A percentile compares a stretch with the other conserved stretches of the same genome.
phyloP scores from a whole-genome alignment of 2,329 filamentous ascomycete species.

The Colletotrichum somersetense region DNA sequence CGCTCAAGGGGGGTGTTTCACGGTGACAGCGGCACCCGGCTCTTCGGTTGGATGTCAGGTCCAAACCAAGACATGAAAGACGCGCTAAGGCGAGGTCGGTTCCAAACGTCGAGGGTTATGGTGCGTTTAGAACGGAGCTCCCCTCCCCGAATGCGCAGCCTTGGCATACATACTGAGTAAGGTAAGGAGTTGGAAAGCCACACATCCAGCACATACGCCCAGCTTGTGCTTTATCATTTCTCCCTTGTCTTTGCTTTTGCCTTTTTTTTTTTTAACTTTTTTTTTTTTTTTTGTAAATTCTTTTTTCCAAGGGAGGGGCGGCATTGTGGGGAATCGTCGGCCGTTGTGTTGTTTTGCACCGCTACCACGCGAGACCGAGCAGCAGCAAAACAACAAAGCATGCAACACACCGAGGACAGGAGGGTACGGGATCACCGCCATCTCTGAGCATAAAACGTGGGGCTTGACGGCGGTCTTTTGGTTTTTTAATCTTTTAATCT shows the following conservation, averaged over 20 bases:
- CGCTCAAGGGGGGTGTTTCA: not conserved
- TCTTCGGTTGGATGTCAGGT: not conserved
- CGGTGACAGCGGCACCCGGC: not conserved
- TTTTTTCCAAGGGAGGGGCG: too few species aligned
- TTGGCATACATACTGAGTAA: not conserved
- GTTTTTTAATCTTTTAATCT: too few species aligned
- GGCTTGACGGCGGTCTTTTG: too few species aligned
- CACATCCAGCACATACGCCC: not conserved
- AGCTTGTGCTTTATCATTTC: not conserved
- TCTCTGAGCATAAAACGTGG: constrained; percentile 3
- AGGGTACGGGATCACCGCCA: not conserved
- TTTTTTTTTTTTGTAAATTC: too few species aligned
- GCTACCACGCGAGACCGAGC: too few species aligned
- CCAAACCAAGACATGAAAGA: not conserved
- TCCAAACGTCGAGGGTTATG: not conserved
- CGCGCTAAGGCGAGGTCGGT: not conserved
- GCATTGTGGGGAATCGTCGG: too few species aligned
- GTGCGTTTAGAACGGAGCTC: constrained; percentile 7
- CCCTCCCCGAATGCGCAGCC: not conserved
- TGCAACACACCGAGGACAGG: too few species aligned
- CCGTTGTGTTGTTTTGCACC: too few species aligned
- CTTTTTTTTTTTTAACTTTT: not conserved
- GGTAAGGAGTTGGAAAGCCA: not conserved
- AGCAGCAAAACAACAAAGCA: not conserved
- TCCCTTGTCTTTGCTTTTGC: not conserved